Conservation (phyloP, 2,329 filamentous ascomycete genomes). For the Tolypocladium pustulatum region DNA sequence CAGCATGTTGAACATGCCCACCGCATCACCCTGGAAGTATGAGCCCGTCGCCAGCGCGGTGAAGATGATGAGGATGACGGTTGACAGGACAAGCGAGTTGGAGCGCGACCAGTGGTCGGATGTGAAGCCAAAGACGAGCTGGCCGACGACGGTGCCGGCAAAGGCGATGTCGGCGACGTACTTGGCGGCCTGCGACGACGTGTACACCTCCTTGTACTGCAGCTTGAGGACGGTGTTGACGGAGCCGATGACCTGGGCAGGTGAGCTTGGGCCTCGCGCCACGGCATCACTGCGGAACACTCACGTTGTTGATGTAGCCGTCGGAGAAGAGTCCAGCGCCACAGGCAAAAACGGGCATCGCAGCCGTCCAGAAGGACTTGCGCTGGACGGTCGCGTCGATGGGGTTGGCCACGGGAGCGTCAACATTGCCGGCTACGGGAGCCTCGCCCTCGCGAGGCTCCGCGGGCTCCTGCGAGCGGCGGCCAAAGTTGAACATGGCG, state of each 20-base stretch:
- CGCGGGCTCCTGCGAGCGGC: not conserved
- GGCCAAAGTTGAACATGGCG: conserved; percentile 4
- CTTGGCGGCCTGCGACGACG: conserved; percentile 54
- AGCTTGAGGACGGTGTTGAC: conserved; percentile 65
- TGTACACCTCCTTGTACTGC: conserved; percentile 63
- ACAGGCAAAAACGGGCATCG: conserved; percentile 69
- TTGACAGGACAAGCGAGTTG: conserved; percentile 71
- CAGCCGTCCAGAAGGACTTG: conserved; percentile 11
- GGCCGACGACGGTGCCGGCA: conserved; percentile 74
- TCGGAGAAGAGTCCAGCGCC: conserved; percentile 86
- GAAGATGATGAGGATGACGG: conserved; percentile 75
- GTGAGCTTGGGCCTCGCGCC: not conserved
- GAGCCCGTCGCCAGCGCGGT: conserved; percentile 68
- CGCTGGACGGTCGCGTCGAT: conserved; percentile 3
- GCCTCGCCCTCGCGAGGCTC: not conserved
- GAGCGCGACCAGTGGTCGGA: conserved; percentile 79
- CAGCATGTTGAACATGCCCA: conserved; percentile 65
- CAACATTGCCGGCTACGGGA: not conserved
- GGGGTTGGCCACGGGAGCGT: not conserved
- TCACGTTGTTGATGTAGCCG: conserved; percentile 81
- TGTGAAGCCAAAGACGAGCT: conserved; percentile 70
- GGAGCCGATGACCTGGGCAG: conserved; percentile 67
- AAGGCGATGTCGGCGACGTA: conserved; percentile 79
- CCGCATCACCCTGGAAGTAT: conserved; percentile 58
- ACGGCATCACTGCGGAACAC: not conserved